Base-by-base conservation (phyloP, 352 stramenopile genomes). In the Phytopythium vexans region DNA sequence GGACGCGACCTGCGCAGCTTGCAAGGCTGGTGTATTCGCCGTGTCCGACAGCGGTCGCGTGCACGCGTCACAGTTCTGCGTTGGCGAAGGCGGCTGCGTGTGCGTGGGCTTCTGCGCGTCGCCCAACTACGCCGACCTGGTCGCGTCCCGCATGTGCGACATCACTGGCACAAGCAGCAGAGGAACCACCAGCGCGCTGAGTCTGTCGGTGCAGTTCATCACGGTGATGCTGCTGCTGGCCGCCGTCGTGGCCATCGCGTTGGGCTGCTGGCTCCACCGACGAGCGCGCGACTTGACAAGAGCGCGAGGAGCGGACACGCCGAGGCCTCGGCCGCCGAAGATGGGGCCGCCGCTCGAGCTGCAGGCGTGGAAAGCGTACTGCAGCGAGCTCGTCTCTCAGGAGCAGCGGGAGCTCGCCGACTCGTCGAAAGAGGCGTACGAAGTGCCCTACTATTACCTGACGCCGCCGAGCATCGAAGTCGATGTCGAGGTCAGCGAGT, bases 81-180 rank as follows among this genome's bases (percentile, higher is more conserved):
- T 65, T 10, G 67, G 67, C 11, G 46, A 49, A 0, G 16, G 49
- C 11, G 64, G 52, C 54, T 76, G 67, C 41, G 64, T 76, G 6
- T 76, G 67, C 33, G 43, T 72, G 11, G 60, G 59, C 49, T 64
- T 60, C 54, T 76, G 67, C 36, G 63, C 70, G 49, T 72, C 64
- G 39, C 56, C 61, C 15, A 41, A 64, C 41, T 75, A 68, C 52
- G 33, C 27, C 27, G 43, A 42, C 12, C 50, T 60, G 7, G 62
- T 75, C 6, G 16, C 31, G 15, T 48, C 45, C 11, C 34, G 39
- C 39, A 49, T 59, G 35, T 52, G 44, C 46, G 33, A 41, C 12
- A 21, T 10, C 12, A 6, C 36, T 6, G 21, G 11, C 9, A 34
- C 35, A 10, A 36, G 8, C 7, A 33, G 15, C 4, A 38, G 11